Conservation (phyloP, 2,329 filamentous ascomycete species). For the Canariomyces notabilis region DNA sequence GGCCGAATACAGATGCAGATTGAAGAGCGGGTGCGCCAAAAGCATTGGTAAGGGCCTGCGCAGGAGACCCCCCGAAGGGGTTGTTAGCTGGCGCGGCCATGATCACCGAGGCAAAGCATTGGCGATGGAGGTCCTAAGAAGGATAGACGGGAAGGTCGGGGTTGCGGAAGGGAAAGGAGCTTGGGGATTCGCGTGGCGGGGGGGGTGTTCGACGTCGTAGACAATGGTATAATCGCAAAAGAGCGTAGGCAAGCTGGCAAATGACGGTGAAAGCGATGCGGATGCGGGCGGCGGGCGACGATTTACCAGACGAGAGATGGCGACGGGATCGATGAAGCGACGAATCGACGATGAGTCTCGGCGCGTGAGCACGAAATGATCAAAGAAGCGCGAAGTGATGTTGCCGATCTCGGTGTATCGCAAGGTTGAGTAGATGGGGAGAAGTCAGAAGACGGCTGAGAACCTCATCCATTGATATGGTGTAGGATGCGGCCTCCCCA, state of each 20-base stretch:
- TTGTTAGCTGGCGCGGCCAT: slow-evolving; percentile 26
- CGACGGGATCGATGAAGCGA: background rate
- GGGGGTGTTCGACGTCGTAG: background rate
- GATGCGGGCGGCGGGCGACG: too few relatives aligned
- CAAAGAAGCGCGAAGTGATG: too few relatives aligned
- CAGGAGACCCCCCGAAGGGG: slow-evolving; percentile 24
- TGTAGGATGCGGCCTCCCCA: slow-evolving; percentile 2
- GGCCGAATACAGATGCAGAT: background rate
- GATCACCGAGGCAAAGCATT: slow-evolving; percentile 17
- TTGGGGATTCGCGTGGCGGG: background rate
- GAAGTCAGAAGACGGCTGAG: background rate
- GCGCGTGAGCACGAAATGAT: slow-evolving; percentile 3
- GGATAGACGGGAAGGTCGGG: slow-evolving; percentile 4
- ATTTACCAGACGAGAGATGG: background rate
- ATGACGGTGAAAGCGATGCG: background rate
- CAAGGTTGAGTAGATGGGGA: background rate
- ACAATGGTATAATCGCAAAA: too few relatives aligned
- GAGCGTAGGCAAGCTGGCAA: background rate
- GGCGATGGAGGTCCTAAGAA: slow-evolving; percentile 10
- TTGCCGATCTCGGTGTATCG: background rate
- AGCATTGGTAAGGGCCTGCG: slow-evolving; percentile 7
- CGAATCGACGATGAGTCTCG: too few relatives aligned
- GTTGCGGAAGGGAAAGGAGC: background rate
- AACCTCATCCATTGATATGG: too few relatives aligned
- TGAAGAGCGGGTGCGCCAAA: slow-evolving; percentile 1